Evolutionary conservation across 1,139 yeast genomes (phyloP).

Genomic region (Pichia sp.): DNA sequence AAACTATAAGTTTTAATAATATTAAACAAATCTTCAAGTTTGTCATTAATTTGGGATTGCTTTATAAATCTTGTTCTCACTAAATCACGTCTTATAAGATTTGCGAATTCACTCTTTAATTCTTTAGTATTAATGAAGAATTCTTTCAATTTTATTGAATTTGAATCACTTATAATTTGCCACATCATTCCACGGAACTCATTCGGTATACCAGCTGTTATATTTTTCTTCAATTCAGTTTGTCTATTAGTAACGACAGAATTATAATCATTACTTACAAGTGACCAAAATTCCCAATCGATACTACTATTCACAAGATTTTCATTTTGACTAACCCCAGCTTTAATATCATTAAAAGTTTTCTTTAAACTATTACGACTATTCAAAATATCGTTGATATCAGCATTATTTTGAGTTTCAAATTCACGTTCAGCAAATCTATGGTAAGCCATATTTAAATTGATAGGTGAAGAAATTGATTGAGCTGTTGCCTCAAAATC

Average conservation of each 20-base stretch:
- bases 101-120: constrained; percentile 57
- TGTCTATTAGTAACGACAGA: constrained; percentile 58
- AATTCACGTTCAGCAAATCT: constrained; percentile 33
- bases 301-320: constrained; percentile 31
- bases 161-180: constrained; percentile 85
- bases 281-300: constrained; percentile 90
- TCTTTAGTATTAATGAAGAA: constrained; percentile 47
- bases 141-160: constrained; percentile 66
- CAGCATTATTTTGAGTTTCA: constrained; percentile 30
- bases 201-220: constrained; percentile 72
- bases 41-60: constrained; percentile 40
- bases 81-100: constrained; percentile 73
- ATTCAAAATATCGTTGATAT: constrained; percentile 24
- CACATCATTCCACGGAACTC: constrained; percentile 85
- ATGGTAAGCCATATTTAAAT: constrained; percentile 33
- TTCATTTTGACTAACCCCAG: constrained; percentile 29
- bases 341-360: constrained; percentile 44
- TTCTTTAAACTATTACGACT: constrained; percentile 58
- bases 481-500: constrained; percentile 15
- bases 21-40: constrained; percentile 55
- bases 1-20: constrained; percentile 79
- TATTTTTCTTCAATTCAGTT: constrained; percentile 48
- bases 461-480: constrained; percentile 24
- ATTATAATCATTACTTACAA: constrained; percentile 67
- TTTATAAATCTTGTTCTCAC: constrained; percentile 78